A percentile compares a stretch with the other conserved stretches of the same genome.
Evolutionary conservation across 208 protist genomes (phyloP).

Genomic region (Naegleria gruberi): DNA sequence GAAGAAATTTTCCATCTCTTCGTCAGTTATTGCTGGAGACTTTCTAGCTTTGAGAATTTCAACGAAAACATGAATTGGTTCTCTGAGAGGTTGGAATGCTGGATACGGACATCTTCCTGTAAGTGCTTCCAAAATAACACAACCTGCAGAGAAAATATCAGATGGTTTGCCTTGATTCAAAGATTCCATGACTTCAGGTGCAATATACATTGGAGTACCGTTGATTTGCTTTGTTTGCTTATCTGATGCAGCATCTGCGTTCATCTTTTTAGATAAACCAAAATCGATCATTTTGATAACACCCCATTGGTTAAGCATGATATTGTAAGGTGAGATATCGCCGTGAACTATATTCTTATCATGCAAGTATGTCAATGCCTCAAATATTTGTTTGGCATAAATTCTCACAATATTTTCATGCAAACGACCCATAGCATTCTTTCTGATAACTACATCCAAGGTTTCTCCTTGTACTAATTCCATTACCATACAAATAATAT

Average conservation of each 20-base stretch:
- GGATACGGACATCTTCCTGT: constrained; percentile 62
- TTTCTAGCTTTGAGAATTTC: background rate
- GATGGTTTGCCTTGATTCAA: constrained; percentile 53
- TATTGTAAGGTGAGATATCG: constrained; percentile 70
- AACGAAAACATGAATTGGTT: constrained; percentile 41
- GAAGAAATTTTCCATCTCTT: constrained; percentile 48
- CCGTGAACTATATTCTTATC: constrained; percentile 59
- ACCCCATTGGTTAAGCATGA: constrained; percentile 62
- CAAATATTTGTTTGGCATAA: constrained; percentile 68
- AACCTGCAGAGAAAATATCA: constrained; percentile 74
- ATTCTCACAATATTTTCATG: constrained; percentile 67
- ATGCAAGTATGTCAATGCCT: constrained; percentile 65
- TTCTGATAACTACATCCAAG: background rate
- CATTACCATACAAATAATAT: background rate
- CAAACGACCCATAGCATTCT: constrained; percentile 33
- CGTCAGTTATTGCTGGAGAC: constrained; percentile 29
- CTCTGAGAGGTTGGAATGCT: constrained; percentile 41
- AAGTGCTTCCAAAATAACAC: constrained; percentile 72
- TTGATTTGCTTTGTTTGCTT: background rate
- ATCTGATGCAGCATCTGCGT: background rate
- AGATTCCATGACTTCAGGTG: constrained; percentile 47
- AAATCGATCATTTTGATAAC: constrained; percentile 79
- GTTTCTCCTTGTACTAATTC: background rate
- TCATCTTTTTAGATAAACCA: constrained; percentile 48
- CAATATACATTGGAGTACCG: constrained; percentile 33